Percentiles rank a stretch among this genome's conserved stretches.
Conservation (phyloP, 805 yeast species). For the Starmerella bacillaris region DNA sequence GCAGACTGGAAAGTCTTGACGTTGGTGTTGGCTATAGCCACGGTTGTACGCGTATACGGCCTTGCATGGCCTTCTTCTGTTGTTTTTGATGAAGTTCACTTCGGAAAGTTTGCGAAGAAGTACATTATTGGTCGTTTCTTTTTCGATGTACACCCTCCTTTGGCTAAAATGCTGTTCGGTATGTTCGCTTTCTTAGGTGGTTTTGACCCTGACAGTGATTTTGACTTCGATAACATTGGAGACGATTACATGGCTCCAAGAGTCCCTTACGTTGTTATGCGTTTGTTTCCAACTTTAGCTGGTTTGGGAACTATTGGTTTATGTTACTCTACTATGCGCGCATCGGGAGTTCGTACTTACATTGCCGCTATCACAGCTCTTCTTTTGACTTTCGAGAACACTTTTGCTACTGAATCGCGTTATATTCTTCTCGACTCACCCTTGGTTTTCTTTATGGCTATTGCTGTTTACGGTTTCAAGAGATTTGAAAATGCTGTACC, state of each 20-base stretch:
- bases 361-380: slow-evolving; percentile 36
- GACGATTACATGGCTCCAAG: slow-evolving; percentile 24
- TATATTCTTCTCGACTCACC: slow-evolving; percentile 32
- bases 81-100: slow-evolving; percentile 85
- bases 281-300: slow-evolving; percentile 38
- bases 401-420: slow-evolving; percentile 45
- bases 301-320: slow-evolving; percentile 38
- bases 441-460: slow-evolving; percentile 26
- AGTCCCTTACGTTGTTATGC: slow-evolving; percentile 37
- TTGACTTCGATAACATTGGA: slow-evolving; percentile 30
- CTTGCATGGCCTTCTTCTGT: slow-evolving; percentile 59
- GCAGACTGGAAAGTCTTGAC: slow-evolving; percentile 17
- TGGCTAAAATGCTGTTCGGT: slow-evolving; percentile 42
- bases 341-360: slow-evolving; percentile 34
- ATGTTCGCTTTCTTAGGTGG: slow-evolving; percentile 36
- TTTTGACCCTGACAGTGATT: slow-evolving; percentile 32
- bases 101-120: slow-evolving; percentile 87
- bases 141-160: slow-evolving; percentile 58
- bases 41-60: slow-evolving; percentile 40
- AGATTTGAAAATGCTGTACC: slow-evolving; percentile 31
- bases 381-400: slow-evolving; percentile 43
- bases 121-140: slow-evolving; percentile 49
- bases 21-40: slow-evolving; percentile 34
- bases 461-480: slow-evolving; percentile 36
- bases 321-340: slow-evolving; percentile 37